Percentiles rank a stretch among this genome's conserved stretches.
Conservation (phyloP, 1,284 basidiomycete genomes). For the Ceratobasidium sp. region DNA sequence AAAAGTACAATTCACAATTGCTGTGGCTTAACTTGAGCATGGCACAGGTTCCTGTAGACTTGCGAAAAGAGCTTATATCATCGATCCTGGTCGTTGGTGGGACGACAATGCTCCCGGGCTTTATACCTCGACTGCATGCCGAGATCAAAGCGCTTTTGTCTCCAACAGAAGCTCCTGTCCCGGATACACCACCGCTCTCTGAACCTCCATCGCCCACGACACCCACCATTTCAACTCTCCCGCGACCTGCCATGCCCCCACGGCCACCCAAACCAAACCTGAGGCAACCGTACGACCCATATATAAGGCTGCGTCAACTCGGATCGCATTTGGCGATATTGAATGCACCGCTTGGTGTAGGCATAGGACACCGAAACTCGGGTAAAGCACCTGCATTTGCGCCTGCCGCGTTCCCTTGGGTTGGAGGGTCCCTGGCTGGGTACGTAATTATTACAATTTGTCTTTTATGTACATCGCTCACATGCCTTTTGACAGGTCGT, state of each 20-base stretch:
- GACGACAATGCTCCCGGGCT: constrained; percentile 89
- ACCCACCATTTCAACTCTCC: constrained; percentile 40
- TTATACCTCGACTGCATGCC: constrained; percentile 82
- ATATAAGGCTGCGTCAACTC: constrained; percentile 72
- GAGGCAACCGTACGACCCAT: constrained; percentile 66
- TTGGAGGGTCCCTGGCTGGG: constrained; percentile 93
- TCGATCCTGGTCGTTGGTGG: constrained; percentile 88
- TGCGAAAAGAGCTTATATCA: constrained; percentile 79
- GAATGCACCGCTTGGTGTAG: constrained; percentile 68
- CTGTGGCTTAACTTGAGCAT: constrained; percentile 1
- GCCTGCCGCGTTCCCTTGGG: constrained; percentile 82
- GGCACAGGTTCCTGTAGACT: constrained; percentile 82
- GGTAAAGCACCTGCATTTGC: constrained; percentile 87
- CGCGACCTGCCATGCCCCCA: constrained; percentile 27
- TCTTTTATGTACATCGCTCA: not conserved
- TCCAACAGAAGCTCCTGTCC: constrained; percentile 50
- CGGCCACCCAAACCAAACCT: constrained; percentile 35
- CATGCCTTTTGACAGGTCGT: constrained; percentile 55
- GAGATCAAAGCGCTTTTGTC: constrained; percentile 73
- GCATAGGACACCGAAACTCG: constrained; percentile 54
- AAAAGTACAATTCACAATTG: too few species aligned
- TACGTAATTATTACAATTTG: constrained; percentile 52
- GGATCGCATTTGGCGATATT: constrained; percentile 76
- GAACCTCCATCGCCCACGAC: constrained; percentile 43
- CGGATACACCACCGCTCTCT: constrained; percentile 36